Conservation (phyloP, 352 stramenopile genomes). For the Elongisporangium undulatum region DNA sequence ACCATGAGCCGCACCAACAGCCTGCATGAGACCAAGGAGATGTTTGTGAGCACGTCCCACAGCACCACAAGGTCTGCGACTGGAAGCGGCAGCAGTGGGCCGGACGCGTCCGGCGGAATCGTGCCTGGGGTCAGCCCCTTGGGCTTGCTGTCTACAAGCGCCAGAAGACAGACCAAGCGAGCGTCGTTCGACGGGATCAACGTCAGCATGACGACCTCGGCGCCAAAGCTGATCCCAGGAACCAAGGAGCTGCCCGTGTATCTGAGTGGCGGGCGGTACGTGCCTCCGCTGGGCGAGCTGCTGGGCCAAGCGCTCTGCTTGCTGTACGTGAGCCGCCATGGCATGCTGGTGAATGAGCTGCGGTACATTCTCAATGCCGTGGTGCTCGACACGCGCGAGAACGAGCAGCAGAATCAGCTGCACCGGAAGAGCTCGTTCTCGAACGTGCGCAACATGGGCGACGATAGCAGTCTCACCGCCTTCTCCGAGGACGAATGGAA, state of each 20-base stretch:
- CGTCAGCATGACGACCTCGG: not conserved
- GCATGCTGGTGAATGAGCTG: conserved; percentile 85
- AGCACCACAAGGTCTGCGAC: conserved; percentile 1
- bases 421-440: conserved; percentile 24
- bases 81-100: not conserved
- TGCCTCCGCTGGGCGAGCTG: conserved; percentile 56
- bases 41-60: conserved; percentile 35
- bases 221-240: not conserved
- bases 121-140: not conserved
- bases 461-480: conserved; percentile 13
- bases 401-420: conserved; percentile 12
- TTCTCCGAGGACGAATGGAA: conserved; percentile 75
- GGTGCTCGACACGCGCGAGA: conserved; percentile 30
- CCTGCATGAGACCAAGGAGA: conserved; percentile 48
- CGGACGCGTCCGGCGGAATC: not conserved
- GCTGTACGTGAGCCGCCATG: conserved; percentile 88
- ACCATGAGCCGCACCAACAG: conserved; percentile 25
- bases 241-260: conserved; percentile 20
- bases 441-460: conserved; percentile 10
- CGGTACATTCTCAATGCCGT: conserved; percentile 70
- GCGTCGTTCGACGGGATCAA: not conserved
- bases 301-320: conserved; percentile 78
- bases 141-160: not conserved
- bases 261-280: conserved; percentile 49
- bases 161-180: not conserved